These are phyloP conservation scores for Solanum chacoense DNA, from an alignment of 305 asterid species.

Conservation along the genomic window DNA sequence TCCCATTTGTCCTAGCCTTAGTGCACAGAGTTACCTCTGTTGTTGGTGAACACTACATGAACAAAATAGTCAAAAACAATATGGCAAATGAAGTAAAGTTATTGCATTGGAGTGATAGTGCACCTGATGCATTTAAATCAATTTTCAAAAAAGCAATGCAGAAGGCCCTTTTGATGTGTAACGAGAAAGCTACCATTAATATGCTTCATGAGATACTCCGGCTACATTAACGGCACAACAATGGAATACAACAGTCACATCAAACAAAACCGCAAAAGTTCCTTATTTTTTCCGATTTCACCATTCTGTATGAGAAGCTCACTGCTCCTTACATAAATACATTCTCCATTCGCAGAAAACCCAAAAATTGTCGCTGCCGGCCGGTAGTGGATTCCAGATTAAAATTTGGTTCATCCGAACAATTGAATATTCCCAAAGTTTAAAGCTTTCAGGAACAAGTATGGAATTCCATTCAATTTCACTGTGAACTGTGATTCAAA, in stretches of 20 bases:
- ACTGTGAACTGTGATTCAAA: neutral
- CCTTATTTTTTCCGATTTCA: neutral
- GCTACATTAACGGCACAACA: neutral
- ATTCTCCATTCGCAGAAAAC: neutral
- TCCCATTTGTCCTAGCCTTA: too few species aligned
- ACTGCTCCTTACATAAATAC: neutral
- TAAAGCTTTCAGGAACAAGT: neutral
- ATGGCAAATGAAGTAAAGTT: neutral
- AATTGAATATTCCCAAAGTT: neutral
- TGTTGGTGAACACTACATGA: neutral
- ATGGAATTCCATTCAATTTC: neutral
- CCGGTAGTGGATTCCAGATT: neutral
- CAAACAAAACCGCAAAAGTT: neutral
- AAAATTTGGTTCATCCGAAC: neutral
- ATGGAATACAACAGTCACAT: neutral
- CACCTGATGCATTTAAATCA: neutral
- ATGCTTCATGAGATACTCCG: neutral
- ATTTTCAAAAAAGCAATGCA: neutral
- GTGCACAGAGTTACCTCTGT: neutral
- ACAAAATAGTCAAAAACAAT: neutral
- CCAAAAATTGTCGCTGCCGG: neutral
- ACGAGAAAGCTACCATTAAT: neutral
- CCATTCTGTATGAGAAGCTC: neutral
- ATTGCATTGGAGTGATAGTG: neutral
- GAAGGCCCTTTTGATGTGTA: neutral